Evolutionary conservation across 2,329 filamentous ascomycete species (phyloP), one percentile per base, ranked within the genome.

Genomic region (Fonsecaea pugnacius): DNA sequence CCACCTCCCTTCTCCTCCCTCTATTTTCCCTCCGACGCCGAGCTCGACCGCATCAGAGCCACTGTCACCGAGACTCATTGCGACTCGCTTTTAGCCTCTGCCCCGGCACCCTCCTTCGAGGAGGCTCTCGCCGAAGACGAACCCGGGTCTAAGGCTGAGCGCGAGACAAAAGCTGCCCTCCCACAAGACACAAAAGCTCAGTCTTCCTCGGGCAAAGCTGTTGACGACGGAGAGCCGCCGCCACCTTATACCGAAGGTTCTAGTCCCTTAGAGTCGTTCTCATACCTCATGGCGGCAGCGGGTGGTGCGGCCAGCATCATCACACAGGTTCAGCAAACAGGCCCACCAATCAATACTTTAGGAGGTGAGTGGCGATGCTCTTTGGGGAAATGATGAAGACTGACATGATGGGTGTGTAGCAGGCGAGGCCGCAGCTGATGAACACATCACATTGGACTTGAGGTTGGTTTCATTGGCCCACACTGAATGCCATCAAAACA

Each of bases 261-360:
- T 67, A 97, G 92, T 82, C 95, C 95, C 68, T 87, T 99, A 77
- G 86, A 90, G 66, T 91, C 92, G 63, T 99, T 99, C 75, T 89
- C 90, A 73, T 99, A 96, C 86, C 87, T 96, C 77, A 99, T 99
- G 95, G 93, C 95, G 80, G 91, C 92, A 77, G 93, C 94, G 80
- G 94, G 94, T 84, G 94, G 93, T 82, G 91, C 93, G 73, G 90
- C 93, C 82, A 98, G 95, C 86, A 96, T 99, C 76, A 96, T 99
- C 81, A 99, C 95, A 79, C 95, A 99, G 82, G 95, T 99, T 73
- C 93, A 96, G 77, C 95, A 99, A 80, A 90, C 90, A 70, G 84
- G 85, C 24, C 91, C 92, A 73, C 91, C 93, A 40, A 87, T 97
- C 72, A 96, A 95, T 78, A 90, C 91, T 61, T 84, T 98, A 66